Base-by-base conservation (phyloP, 148 eudicot species). In the Tetragonia tetragonoides region DNA sequence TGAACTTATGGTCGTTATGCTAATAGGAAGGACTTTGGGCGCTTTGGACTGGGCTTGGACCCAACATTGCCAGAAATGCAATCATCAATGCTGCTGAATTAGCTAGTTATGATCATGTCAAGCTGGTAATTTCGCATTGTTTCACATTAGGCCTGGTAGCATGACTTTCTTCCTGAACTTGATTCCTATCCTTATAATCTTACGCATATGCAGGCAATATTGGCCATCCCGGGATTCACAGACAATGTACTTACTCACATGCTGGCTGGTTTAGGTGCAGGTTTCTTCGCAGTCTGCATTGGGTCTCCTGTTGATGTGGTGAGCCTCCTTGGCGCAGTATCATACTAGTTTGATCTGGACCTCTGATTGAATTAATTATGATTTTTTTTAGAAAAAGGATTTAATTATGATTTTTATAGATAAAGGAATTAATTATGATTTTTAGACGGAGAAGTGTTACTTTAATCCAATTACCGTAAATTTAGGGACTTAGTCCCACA, bases 281-380 rank as follows among this genome's bases (percentile, higher is more conserved):
- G 93, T 3, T 88, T 90, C 74, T 87, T 90, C 82, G 93, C 93
- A 72, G 93, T 90, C 67, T 90, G 91, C 82, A 84, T 88, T 72
- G 93, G 93, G 80, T 90, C 93, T 78, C 93, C 93, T 15, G 90
- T 88, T 80, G 93, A 90, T 64, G 85, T 90, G 91, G 91, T 90
- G 77, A 87, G 86, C 79, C 74, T 72, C 54, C 77, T 53, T 82
- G 46, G 38, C 3, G 69, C 38, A 15, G 46, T 61, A 14, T 72
- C 47, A 56, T 40, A 5, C 5, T 28, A 72, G 23, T 76, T 70
- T 39, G n/a, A 44, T 15, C 34, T 53, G 49, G 39, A 54, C 15
- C 11, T 65, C 17, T 73, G 46, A 59, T 56, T 59, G 39, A 10
- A 46, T 8, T 51, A 7, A 21, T 21, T 47, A 23, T n/a, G 62